Base-by-base conservation (phyloP, 129 eudicot species). In the Lonicera japonica region DNA sequence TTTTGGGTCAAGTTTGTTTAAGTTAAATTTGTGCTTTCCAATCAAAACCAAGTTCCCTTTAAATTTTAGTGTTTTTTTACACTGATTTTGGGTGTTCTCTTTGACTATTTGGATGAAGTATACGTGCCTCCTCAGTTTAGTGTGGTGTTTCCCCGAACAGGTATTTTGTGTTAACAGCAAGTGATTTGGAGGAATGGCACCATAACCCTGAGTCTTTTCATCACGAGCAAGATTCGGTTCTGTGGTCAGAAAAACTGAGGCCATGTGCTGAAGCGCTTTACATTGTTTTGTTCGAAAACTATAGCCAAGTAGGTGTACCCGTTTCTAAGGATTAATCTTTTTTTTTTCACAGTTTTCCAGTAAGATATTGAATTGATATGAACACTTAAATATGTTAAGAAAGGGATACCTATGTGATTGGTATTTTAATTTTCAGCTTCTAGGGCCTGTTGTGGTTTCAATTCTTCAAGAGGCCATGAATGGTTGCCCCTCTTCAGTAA, bases 211-310 rank as follows among this genome's bases (percentile, higher is more conserved):
- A 94, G 79, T 63, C 78, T 21, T 94, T 94, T 72, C 92, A 94
- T 70, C 96, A 94, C 50, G 99, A 94, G 75, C 95, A 94, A 73
- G 99, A 88, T 74, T 86, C 96, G 55, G 88, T 94, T 79, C 83
- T 78, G 71, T 94, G 99, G 99, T 88, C 96, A n/a, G 99, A 94
- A 73, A 94, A 84, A 75, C 77, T 88, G 41, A 86, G 99, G 81
- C 96, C 99, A 24, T 94, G 99, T 75, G 99, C 99, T 64, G 99
- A 88, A 88, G 99, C 99, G 48, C 77, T 94, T 48, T 94, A 88
- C 76, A 94, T 88, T 20, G 95, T 94, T 73, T 67, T 94, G 65
- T 94, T 94, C 80, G 92, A 94, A 58, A 79, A 88, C 80, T 74
- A 94, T 75, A 85, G 95, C 82, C 95, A 94, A 71, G 96, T 94